Evolutionary conservation across 306 rosid genomes (phyloP).

Genomic region (Trifolium subterraneum): DNA sequence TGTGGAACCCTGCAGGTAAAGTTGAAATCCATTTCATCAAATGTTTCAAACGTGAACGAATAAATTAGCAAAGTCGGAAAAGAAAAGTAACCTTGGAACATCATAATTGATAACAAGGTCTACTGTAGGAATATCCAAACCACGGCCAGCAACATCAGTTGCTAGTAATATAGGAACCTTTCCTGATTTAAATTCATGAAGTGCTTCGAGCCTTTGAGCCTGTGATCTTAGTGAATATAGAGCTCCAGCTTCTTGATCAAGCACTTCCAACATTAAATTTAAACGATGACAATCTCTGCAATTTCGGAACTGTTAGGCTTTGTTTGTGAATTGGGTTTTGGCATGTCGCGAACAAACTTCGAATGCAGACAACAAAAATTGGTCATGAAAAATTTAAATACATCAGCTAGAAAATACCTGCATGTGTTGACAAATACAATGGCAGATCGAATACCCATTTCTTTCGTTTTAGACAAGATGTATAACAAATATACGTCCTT

Average conservation of each 20-base stretch:
- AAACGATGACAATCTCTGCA: conserved; percentile 81
- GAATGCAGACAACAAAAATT: conserved; percentile 4
- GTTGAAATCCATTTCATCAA: conserved; percentile 34
- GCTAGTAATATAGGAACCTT: conserved; percentile 79
- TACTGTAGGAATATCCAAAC: conserved; percentile 90
- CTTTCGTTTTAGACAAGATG: conserved; percentile 73
- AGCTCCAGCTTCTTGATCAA: conserved; percentile 70
- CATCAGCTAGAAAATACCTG: conserved; percentile 60
- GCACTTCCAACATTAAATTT: conserved; percentile 81
- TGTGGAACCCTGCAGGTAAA: conserved; percentile 65
- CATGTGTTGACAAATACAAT: conserved; percentile 76
- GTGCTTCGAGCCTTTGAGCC: conserved; percentile 76
- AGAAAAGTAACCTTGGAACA: conserved; percentile 71
- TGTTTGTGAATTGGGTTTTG: too few species aligned
- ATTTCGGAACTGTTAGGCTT: conserved; percentile 19
- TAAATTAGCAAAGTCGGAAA: conserved; percentile 21
- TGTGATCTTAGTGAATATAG: conserved; percentile 85
- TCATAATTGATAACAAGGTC: conserved; percentile 91
- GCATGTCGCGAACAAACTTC: too few species aligned
- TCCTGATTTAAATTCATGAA: conserved; percentile 83
- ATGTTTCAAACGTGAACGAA: conserved; percentile 20
- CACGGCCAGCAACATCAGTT: conserved; percentile 93
- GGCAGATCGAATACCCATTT: conserved; percentile 75
- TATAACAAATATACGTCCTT: conserved; percentile 81
- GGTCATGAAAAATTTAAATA: conserved; percentile 8